Conservation (phyloP, 2,329 filamentous ascomycete genomes). For the Diatrype stigma region DNA sequence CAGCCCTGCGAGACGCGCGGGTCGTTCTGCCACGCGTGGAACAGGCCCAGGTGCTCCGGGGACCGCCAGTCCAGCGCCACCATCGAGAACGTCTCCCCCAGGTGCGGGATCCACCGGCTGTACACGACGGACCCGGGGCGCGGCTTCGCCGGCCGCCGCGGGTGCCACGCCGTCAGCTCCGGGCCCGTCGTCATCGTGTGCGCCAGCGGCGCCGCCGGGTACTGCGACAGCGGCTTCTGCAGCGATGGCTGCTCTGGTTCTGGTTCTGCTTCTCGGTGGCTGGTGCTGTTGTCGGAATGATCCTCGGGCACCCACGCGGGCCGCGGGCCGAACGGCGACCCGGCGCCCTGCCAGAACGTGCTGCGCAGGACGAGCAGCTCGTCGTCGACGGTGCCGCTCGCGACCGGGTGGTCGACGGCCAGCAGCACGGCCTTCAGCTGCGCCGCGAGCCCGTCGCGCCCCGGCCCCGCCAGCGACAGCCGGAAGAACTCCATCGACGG, state of each 20-base stretch:
- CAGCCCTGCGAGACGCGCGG: slow-evolving; percentile 75
- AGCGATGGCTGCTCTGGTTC: slow-evolving; percentile 12
- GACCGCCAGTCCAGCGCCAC: slow-evolving; percentile 66
- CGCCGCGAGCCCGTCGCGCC: slow-evolving; percentile 24
- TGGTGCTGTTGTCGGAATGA: slow-evolving; percentile 21
- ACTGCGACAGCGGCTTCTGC: slow-evolving; percentile 37
- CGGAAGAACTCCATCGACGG: slow-evolving; percentile 46
- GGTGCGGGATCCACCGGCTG: slow-evolving; percentile 72
- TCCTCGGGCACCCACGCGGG: slow-evolving; percentile 54
- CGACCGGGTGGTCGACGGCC: slow-evolving; percentile 44
- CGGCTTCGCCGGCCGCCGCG: slow-evolving; percentile 68
- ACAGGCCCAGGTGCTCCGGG: slow-evolving; percentile 61
- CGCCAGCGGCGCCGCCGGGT: slow-evolving; percentile 45
- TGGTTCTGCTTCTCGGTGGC: too few species aligned
- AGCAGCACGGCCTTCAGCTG: slow-evolving; percentile 45
- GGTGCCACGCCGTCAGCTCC: slow-evolving; percentile 51
- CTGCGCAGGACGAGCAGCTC: slow-evolving; percentile 42
- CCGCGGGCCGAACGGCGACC: slow-evolving; percentile 61
- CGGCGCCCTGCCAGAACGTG: slow-evolving; percentile 68
- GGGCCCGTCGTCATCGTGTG: slow-evolving; percentile 39
- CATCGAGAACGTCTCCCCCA: slow-evolving; percentile 74
- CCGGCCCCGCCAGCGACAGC: slow-evolving; percentile 38
- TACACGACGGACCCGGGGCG: slow-evolving; percentile 67
- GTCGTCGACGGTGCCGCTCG: slow-evolving; percentile 23
- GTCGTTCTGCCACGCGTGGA: slow-evolving; percentile 81